These are phyloP conservation scores for Solanum habrochaites DNA, from an alignment of 257 asterid species.

Conservation along the genomic window DNA sequence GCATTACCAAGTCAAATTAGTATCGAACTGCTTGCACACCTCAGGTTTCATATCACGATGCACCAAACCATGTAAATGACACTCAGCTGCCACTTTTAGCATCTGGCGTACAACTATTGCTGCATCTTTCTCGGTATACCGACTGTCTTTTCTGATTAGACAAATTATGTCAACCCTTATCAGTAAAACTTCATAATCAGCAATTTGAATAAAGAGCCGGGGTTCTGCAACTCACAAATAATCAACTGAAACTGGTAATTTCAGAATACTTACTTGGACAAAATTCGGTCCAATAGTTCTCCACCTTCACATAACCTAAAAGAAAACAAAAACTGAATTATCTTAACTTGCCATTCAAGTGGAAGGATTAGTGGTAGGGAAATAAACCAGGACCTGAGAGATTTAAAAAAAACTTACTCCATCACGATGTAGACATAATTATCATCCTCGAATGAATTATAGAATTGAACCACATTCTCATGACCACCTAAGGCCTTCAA, in stretches of 20 bases:
- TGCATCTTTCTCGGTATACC: constrained; percentile 97
- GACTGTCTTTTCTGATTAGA: constrained; percentile 87
- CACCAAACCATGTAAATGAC: constrained; percentile 96
- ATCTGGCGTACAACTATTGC: constrained; percentile 93
- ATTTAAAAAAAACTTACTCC: constrained; percentile 62
- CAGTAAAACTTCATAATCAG: constrained; percentile 2
- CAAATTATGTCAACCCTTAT: constrained; percentile 11
- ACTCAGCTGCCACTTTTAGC: constrained; percentile 98
- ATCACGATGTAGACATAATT: constrained; percentile 81
- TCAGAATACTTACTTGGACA: constrained; percentile 57
- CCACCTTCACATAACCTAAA: constrained; percentile 96
- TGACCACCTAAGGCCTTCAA: constrained; percentile 92
- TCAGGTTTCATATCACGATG: constrained; percentile 99
- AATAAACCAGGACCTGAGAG: neutral
- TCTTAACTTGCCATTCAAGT: neutral
- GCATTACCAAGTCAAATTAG: neutral
- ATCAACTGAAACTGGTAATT: neutral
- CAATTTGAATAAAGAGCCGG: neutral
- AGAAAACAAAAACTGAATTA: neutral
- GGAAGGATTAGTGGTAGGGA: neutral
- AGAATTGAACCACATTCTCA: constrained; percentile 91
- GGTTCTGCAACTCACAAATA: neutral
- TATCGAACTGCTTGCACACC: constrained; percentile 26
- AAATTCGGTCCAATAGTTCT: constrained; percentile 88
- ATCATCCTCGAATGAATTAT: constrained; percentile 87